Conservation (phyloP, 345 rosid genomes). For the Kernera saxatilis region DNA sequence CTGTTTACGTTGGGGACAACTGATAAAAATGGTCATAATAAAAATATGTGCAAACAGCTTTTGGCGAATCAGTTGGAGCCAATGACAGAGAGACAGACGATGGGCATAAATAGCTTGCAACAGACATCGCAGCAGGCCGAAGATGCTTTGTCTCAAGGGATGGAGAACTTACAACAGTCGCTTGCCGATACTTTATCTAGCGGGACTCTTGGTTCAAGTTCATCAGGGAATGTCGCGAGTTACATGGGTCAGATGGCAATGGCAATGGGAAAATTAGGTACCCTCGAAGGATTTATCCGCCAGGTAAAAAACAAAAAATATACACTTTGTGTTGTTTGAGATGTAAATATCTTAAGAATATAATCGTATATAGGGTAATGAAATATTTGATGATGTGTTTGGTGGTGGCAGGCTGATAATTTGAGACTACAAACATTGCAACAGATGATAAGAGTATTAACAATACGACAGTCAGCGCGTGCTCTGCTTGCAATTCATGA, state of each 20-base stretch:
- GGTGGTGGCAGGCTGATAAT: slow-evolving; percentile 78
- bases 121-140: slow-evolving; percentile 98
- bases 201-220: slow-evolving; percentile 81
- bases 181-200: slow-evolving; percentile 85
- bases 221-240: slow-evolving; percentile 85
- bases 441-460: slow-evolving; percentile 88
- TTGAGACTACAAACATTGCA: slow-evolving; percentile 87
- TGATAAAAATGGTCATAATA: not conserved
- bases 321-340: not conserved
- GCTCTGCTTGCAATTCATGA: slow-evolving; percentile 90
- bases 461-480: slow-evolving; percentile 91
- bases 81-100: slow-evolving; percentile 86
- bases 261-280: slow-evolving; percentile 99
- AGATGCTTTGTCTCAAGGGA: slow-evolving; percentile 98
- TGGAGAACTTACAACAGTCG: slow-evolving; percentile 97
- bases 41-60: slow-evolving; percentile 49
- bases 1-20: not conserved
- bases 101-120: slow-evolving; percentile 74
- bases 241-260: slow-evolving; percentile 99
- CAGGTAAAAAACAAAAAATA: slow-evolving; percentile 57
- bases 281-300: slow-evolving; percentile 90
- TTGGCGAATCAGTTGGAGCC: slow-evolving; percentile 88
- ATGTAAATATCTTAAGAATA: not conserved
- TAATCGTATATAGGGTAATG: not conserved
- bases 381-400: not conserved